Base-by-base conservation (phyloP, 805 yeast genomes). In the Yarrowia bubula region DNA sequence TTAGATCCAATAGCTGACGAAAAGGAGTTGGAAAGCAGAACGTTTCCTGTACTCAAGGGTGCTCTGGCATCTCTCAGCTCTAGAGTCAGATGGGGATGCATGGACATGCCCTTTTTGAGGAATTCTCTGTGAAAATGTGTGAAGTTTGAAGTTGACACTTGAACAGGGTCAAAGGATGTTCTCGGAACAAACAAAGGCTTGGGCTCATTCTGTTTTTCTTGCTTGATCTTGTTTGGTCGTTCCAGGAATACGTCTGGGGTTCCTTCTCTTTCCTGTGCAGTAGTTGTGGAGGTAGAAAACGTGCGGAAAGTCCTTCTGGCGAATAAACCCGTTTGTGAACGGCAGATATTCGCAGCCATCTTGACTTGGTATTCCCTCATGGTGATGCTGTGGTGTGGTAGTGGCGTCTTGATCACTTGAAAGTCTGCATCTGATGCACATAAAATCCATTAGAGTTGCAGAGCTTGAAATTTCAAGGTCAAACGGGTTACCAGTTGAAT, bases 1-100 rank as follows among this genome's bases (percentile, higher is more conserved):
- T 57, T 35, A 2, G 48, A 43, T n/a, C 63, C 63, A 18, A 57
- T 43, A 8, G 63, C 48, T 32, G 63, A 57, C 8, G 50, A 17
- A 15, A 57, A 57, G 9, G 63, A 57, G 63, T 57, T 57, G 68
- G 90, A 95, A 64, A 93, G 81, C n/a, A 92, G 79, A 1, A 86
- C 86, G 72, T 93, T 93, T 57, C 91, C 81, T 0, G 97, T 87
- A 3, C 93, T 82, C 1, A 92, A 70, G 0, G 99, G 99, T 0
- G 97, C 96, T 67, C 99, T 76, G 1, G 93, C 79, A 73, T 95
- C 99, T 71, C 98, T 77, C 8, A 95, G 82, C 71, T 95, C 99
- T 51, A 91, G 75, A 72, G 93, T 96, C 15, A 92, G 80, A 69
- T 90, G 92, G 3, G 95, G 92, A 18, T 57, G 63, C 42, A 57